phyloP scores from a whole-genome alignment of 768 basidiomycete genomes.

The Hortiboletus flavorubellus region DNA sequence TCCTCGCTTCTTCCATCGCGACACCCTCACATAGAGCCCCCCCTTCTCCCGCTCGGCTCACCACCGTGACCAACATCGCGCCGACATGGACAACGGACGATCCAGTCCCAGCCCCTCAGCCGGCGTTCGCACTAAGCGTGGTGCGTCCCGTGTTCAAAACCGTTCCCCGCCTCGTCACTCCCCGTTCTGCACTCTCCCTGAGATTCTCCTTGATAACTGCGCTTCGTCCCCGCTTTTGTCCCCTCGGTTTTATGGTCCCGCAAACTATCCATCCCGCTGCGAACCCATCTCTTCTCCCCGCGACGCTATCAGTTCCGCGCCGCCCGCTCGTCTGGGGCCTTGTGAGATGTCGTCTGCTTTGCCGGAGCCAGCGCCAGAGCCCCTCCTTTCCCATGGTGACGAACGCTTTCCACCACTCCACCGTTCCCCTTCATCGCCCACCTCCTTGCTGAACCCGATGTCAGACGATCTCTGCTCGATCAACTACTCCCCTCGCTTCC shows the following conservation, averaged over 20 bases:
- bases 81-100: neutral
- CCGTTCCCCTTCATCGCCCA: neutral
- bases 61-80: neutral
- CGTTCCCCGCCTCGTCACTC: neutral
- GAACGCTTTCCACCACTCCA: constrained; percentile 1
- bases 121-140: neutral
- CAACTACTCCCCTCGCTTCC: constrained; percentile 52
- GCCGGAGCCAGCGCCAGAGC: constrained; percentile 4
- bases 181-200: neutral
- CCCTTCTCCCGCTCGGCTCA: neutral
- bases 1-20: constrained; percentile 2
- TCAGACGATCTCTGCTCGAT: constrained; percentile 16
- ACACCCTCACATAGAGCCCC: neutral
- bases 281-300: neutral
- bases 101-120: neutral
- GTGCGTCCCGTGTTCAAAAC: neutral
- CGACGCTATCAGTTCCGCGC: neutral
- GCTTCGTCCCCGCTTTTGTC: neutral
- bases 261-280: neutral
- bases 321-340: neutral
- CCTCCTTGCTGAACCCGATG: neutral
- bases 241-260: neutral
- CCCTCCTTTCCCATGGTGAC: constrained; percentile 23
- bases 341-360: neutral
- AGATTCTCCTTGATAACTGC: neutral